phyloP scores from a whole-genome alignment of 495 filamentous ascomycete species.

The Massariosphaeria phaeospora region DNA sequence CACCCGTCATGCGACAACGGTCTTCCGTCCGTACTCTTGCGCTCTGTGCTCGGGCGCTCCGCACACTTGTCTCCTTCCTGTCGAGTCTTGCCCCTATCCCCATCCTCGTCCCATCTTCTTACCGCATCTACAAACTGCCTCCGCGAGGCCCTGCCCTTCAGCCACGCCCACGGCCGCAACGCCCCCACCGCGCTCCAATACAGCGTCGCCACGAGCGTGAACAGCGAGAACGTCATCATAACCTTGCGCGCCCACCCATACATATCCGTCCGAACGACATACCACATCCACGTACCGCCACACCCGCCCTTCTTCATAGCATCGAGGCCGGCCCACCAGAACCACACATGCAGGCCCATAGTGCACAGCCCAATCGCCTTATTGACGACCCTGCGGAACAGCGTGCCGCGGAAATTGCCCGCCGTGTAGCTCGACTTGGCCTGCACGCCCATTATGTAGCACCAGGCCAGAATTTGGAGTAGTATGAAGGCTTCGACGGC shows the following conservation, averaged over 20 bases:
- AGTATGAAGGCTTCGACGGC: conserved; percentile 34
- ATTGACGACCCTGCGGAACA: neutral
- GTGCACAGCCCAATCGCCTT: neutral
- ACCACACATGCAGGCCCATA: conserved; percentile 1
- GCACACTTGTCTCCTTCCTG: too few species aligned
- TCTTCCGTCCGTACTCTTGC: too few species aligned
- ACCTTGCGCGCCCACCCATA: neutral
- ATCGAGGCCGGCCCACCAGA: neutral
- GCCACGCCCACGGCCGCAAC: neutral
- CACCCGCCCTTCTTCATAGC: neutral
- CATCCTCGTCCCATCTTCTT: neutral
- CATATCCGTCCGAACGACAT: neutral
- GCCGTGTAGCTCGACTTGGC: conserved; percentile 1
- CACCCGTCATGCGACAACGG: neutral
- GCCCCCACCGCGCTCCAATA: neutral
- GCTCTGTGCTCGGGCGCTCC: too few species aligned
- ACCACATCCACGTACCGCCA: neutral
- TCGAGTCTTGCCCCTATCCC: too few species aligned
- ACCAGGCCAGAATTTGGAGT: conserved; percentile 26
- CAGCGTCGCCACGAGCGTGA: neutral
- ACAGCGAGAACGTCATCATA: neutral
- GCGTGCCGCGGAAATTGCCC: neutral
- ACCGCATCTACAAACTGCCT: neutral
- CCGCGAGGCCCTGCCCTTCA: too few species aligned
- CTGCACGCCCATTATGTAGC: conserved; percentile 18